Evolutionary conservation across 2,329 filamentous ascomycete genomes (phyloP).

Genomic region (Triangularia setosa): DNA sequence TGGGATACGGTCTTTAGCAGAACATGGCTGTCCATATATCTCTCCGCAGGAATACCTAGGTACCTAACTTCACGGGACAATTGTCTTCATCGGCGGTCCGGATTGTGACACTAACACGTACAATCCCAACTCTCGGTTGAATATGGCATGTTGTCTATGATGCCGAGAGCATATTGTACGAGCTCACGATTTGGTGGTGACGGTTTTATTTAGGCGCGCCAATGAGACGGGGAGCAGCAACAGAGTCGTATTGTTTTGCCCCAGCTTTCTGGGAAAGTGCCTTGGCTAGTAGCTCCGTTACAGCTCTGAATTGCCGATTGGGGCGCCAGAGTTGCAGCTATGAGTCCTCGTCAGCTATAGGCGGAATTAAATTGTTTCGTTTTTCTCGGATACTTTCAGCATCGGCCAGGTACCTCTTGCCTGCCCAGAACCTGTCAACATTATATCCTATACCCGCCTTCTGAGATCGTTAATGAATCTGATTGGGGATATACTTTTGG

Average conservation of each 20-base stretch:
- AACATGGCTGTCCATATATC: background rate
- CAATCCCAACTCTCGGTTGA: background rate
- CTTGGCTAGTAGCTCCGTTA: background rate
- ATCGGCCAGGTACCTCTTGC: background rate
- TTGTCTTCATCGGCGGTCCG: too few relatives aligned
- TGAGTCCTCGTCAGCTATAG: background rate
- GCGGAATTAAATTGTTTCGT: constrained; percentile 3
- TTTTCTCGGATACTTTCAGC: background rate
- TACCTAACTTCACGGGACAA: too few relatives aligned
- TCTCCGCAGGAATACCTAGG: too few relatives aligned
- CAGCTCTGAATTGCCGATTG: background rate
- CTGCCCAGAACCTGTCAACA: background rate
- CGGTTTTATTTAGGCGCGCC: background rate
- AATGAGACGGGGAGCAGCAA: background rate
- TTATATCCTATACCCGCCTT: background rate
- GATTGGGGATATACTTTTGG: too few relatives aligned
- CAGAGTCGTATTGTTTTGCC: constrained; percentile 1
- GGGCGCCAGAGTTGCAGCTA: background rate
- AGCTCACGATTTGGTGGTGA: background rate
- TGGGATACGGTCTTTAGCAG: background rate
- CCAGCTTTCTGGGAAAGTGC: background rate
- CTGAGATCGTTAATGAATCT: too few relatives aligned
- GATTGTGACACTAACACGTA: background rate
- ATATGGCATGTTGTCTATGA: background rate
- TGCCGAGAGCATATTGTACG: background rate